Evolutionary conservation across 257 asterid genomes (phyloP).

Genomic region (Ophiorrhiza pumila): DNA sequence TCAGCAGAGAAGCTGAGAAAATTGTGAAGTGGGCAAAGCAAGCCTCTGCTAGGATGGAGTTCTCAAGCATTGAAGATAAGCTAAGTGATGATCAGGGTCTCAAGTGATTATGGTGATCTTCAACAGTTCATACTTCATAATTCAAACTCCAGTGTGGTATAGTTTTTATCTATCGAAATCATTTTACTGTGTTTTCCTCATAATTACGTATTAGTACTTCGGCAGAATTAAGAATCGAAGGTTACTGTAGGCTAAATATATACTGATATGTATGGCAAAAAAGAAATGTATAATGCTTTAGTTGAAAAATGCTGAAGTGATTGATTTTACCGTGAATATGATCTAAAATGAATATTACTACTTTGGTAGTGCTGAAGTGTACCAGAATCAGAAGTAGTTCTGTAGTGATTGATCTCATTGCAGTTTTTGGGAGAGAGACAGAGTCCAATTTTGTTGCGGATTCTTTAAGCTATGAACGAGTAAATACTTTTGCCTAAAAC

Average conservation of each 20-base stretch:
- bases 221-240: background rate
- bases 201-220: no score
- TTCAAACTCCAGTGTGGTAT: background rate
- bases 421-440: conserved; percentile 70
- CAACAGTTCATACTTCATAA: no score
- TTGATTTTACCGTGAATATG: no score
- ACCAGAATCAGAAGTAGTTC: no score
- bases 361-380: no score
- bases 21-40: conserved; percentile 86
- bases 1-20: conserved; percentile 73
- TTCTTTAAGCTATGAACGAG: conserved; percentile 60
- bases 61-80: conserved; percentile 25
- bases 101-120: conserved; percentile 6
- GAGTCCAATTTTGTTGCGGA: conserved; percentile 51
- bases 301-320: background rate
- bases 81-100: no score
- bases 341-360: no score
- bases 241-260: background rate
- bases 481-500: conserved; percentile 19
- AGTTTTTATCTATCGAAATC: background rate
- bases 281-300: background rate
- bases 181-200: background rate
- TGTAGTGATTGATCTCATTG: conserved; percentile 16
- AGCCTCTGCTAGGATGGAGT: conserved; percentile 70
- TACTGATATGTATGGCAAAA: background rate